Percentiles rank a stretch among this genome's conserved stretches.
Conservation (phyloP, 169 alveolate genomes). For the Plasmodium gaboni region DNA sequence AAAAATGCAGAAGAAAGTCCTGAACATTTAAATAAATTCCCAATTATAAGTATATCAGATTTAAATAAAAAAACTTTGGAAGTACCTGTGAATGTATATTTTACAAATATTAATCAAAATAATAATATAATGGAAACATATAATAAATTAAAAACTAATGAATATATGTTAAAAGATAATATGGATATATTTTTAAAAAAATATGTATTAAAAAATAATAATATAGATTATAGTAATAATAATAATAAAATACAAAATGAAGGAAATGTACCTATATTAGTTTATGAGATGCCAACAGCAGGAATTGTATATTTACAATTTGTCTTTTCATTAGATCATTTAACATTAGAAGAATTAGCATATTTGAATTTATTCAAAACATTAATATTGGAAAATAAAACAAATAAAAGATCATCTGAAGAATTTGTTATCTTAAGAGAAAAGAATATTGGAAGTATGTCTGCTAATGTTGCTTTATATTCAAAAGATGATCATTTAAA, state of each 20-base stretch:
- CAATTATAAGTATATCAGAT: conserved; percentile 80
- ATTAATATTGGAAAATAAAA: conserved; percentile 82
- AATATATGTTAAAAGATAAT: conserved; percentile 18
- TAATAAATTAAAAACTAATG: conserved; percentile 9
- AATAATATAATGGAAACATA: conserved; percentile 24
- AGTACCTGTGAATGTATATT: conserved; percentile 80
- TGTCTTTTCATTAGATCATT: conserved; percentile 78
- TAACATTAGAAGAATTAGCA: conserved; percentile 81
- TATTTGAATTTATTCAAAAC: conserved; percentile 79
- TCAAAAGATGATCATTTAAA: conserved; percentile 77
- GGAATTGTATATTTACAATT: conserved; percentile 84
- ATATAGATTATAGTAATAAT: background rate
- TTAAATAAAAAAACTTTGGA: conserved; percentile 78
- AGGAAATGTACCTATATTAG: conserved; percentile 59
- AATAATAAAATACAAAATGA: background rate
- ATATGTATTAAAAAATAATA: conserved; percentile 37
- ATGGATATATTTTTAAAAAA: conserved; percentile 17
- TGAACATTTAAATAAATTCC: conserved; percentile 79
- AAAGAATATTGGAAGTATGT: conserved; percentile 79
- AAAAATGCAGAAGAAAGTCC: conserved; percentile 77
- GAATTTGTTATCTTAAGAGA: conserved; percentile 80
- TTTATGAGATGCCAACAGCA: conserved; percentile 83
- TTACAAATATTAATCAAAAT: conserved; percentile 19
- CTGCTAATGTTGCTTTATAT: conserved; percentile 75
- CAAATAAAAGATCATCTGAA: conserved; percentile 80